These are phyloP conservation scores for Xylaria grammica DNA, from an alignment of 495 filamentous ascomycete species.

Conservation along the genomic window DNA sequence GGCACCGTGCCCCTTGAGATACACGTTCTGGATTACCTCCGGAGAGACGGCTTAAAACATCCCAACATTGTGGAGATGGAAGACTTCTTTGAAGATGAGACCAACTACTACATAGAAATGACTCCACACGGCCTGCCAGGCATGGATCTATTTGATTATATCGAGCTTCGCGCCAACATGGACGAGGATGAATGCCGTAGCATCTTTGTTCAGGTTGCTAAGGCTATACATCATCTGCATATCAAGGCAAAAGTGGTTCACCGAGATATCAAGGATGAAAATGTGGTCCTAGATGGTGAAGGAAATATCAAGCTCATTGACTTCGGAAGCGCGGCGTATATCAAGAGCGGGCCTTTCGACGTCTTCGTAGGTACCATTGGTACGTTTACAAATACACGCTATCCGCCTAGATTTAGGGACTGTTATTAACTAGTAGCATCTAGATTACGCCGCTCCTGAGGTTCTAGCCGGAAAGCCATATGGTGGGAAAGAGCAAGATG, in stretches of 20 bases:
- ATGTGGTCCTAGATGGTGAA: conserved; percentile 93
- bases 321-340: conserved; percentile 96
- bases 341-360: conserved; percentile 97
- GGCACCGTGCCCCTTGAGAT: conserved; percentile 99
- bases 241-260: conserved; percentile 92
- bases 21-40: conserved; percentile 93
- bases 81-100: conserved; percentile 96
- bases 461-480: conserved; percentile 94
- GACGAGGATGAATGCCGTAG: conserved; percentile 90
- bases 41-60: conserved; percentile 83
- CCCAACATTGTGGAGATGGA: conserved; percentile 99
- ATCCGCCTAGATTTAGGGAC: background rate
- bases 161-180: conserved; percentile 95
- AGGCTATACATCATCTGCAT: conserved; percentile 89
- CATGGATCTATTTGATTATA: conserved; percentile 99
- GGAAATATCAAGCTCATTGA: conserved; percentile 97
- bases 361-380: conserved; percentile 99
- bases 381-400: conserved; percentile 49
- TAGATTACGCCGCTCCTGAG: conserved; percentile 97
- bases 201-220: conserved; percentile 92
- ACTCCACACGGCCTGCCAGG: conserved; percentile 92
- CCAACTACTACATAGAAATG: conserved; percentile 99
- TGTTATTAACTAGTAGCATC: background rate
- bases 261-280: conserved; percentile 98
- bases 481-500: conserved; percentile 94